Base-by-base conservation (phyloP, 164 flowering plant species). In the Taxillus chinensis region DNA sequence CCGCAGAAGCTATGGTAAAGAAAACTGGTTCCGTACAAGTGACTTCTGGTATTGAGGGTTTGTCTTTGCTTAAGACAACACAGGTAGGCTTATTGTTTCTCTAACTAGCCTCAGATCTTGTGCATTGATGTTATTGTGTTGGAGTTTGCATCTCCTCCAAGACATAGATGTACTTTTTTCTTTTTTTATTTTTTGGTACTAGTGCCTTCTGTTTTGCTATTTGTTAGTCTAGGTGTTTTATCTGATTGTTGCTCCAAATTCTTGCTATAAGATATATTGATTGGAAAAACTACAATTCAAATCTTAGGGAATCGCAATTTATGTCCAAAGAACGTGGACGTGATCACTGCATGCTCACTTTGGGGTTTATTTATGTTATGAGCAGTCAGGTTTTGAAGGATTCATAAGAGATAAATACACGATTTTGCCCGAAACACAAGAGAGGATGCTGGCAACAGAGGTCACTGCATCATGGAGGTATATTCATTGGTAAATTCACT, bases 311-410 rank as follows among this genome's bases (percentile, higher is more conserved):
- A 43, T 5, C 46, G 1, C 7, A 1, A 6, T 43, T 43, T 43
- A 43, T 9, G 10, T 43, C 46, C 46, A 43, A 5, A 43, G 46
- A 43, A 27, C 27, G 27, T 27, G 27, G 27, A 27, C 27, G 2
- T 43, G 10, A 9, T 43, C 10, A 43, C 4, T 4, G 9, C 4
- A 16, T 45, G 11, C 45, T 58, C 58, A 49, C 17, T 57, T 45
- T 51, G 14, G n/a, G n/a, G 16, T 67, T 45, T 27, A 6, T 60
- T 48, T 48, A 11, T 15, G 17, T 60, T 45, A 52, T 69, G 37
- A 55, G 43, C 85, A 91, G 98, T 91, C 99, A 13, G 98, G 99
- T 45, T 95, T 95, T 85, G 98, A 89, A 77, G 95, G 96, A 62
- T 95, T 86, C 67, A 62, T 91, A 39, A 78, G 86, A 75, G 99